Evolutionary conservation across 306 rosid genomes (phyloP).

Genomic region (Rosa chinensis): DNA sequence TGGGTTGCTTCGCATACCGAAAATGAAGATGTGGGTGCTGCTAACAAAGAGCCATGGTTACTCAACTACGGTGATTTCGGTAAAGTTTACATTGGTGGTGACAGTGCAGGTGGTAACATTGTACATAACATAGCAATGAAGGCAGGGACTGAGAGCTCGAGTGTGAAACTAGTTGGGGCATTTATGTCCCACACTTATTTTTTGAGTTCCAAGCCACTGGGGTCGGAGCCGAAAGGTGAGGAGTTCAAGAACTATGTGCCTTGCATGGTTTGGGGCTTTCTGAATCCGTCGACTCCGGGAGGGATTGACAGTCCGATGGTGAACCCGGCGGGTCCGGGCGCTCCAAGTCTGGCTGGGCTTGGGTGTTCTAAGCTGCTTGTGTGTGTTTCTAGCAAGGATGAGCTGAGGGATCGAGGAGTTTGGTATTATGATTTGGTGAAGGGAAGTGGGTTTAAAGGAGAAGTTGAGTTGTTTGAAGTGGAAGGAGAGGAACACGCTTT

Average conservation of each 20-base stretch:
- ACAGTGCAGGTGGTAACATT: conserved; percentile 41
- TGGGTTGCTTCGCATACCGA: conserved; percentile 38
- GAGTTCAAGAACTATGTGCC: not conserved
- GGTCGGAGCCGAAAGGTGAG: conserved; percentile 18
- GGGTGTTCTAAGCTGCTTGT: conserved; percentile 40
- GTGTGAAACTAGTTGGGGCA: conserved; percentile 37
- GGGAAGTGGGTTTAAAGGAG: conserved; percentile 21
- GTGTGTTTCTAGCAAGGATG: conserved; percentile 46
- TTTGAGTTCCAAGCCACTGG: conserved; percentile 35
- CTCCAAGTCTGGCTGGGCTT: conserved; percentile 31
- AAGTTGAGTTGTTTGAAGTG: conserved; percentile 28
- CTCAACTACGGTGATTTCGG: conserved; percentile 34
- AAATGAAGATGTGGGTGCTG: not conserved
- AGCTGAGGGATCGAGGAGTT: conserved; percentile 38
- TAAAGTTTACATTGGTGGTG: conserved; percentile 41
- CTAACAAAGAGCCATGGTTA: conserved; percentile 40
- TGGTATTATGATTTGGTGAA: conserved; percentile 25
- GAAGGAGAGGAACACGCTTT: conserved; percentile 29
- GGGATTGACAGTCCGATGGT: conserved; percentile 46
- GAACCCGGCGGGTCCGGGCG: conserved; percentile 42
- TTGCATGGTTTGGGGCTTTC: conserved; percentile 23
- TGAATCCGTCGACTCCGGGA: conserved; percentile 24
- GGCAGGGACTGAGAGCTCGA: conserved; percentile 37
- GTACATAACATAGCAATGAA: conserved; percentile 38
- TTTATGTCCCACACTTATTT: conserved; percentile 33